phyloP scores from a whole-genome alignment of 257 asterid species.

The Cordia subcordata region DNA sequence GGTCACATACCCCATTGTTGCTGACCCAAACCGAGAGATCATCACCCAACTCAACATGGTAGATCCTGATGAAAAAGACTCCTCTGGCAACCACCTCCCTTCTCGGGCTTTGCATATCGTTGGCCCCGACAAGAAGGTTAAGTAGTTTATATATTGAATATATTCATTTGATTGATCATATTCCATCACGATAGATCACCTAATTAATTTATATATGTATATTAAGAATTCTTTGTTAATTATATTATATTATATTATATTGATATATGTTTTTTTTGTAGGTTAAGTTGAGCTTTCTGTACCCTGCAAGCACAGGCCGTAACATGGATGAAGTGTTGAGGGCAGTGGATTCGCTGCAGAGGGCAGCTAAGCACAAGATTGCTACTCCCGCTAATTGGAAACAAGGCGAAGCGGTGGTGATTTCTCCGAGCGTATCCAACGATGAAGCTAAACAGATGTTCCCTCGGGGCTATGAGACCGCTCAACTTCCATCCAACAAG shows the following conservation, averaged over 20 bases:
- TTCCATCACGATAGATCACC: too few species aligned
- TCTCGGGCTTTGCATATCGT: constrained; percentile 81
- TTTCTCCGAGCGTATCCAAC: constrained; percentile 45
- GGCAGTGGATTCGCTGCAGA: constrained; percentile 59
- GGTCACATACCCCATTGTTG: constrained; percentile 70
- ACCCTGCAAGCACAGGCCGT: constrained; percentile 78
- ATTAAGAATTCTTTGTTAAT: too few species aligned
- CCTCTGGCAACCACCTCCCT: constrained; percentile 40
- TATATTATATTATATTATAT: too few species aligned
- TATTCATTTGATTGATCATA: too few species aligned
- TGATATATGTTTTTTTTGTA: not conserved
- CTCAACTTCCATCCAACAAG: constrained; percentile 63
- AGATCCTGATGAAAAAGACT: constrained; percentile 70
- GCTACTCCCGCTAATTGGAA: constrained; percentile 90
- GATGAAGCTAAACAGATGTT: constrained; percentile 62
- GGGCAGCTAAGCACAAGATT: constrained; percentile 52
- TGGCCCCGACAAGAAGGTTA: constrained; percentile 81
- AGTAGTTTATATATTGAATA: not conserved
- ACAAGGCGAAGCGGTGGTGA: constrained; percentile 57
- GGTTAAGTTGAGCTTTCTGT: constrained; percentile 72
- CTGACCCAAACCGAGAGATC: constrained; percentile 53
- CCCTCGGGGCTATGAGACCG: constrained; percentile 50
- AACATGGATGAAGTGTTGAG: constrained; percentile 89
- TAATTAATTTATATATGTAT: too few species aligned
- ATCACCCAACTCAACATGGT: constrained; percentile 80